A percentile compares a stretch with the other conserved stretches of the same genome.
Conservation (phyloP, 2,329 filamentous ascomycete species). For the Fusarium nanum region DNA sequence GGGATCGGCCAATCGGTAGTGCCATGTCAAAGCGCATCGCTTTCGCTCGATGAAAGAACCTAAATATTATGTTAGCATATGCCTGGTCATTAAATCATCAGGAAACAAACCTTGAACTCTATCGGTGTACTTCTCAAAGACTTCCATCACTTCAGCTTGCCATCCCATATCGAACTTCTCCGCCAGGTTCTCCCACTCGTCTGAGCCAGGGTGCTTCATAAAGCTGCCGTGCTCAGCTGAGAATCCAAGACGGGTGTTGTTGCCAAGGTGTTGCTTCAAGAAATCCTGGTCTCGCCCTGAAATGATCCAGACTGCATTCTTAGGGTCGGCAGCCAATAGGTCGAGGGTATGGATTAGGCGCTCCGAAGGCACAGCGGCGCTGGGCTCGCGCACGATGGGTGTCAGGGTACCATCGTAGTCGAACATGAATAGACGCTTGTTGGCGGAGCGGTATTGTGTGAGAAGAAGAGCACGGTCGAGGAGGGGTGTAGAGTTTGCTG, state of each 20-base stretch:
- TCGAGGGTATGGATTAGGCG: conserved; percentile 84
- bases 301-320: conserved; percentile 97
- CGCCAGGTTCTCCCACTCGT: conserved; percentile 89
- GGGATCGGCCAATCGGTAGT: conserved; percentile 91
- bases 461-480: conserved; percentile 81
- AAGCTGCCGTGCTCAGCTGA: conserved; percentile 98
- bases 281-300: conserved; percentile 94
- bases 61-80: conserved; percentile 48
- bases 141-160: conserved; percentile 84
- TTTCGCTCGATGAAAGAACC: conserved; percentile 95
- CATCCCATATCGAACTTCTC: conserved; percentile 91
- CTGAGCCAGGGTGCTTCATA: conserved; percentile 80
- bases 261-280: conserved; percentile 89
- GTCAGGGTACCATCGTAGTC: conserved; percentile 98
- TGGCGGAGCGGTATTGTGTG: conserved; percentile 77
- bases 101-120: conserved; percentile 76
- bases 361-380: conserved; percentile 87
- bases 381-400: conserved; percentile 92
- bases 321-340: conserved; percentile 79
- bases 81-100: too few relatives aligned
- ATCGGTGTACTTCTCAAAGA: conserved; percentile 91
- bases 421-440: conserved; percentile 94
- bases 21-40: conserved; percentile 94
- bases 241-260: conserved; percentile 89
- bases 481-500: conserved; percentile 80